Evolutionary conservation across 306 rosid genomes (phyloP).

Genomic region (Castanopsis chinensis): DNA sequence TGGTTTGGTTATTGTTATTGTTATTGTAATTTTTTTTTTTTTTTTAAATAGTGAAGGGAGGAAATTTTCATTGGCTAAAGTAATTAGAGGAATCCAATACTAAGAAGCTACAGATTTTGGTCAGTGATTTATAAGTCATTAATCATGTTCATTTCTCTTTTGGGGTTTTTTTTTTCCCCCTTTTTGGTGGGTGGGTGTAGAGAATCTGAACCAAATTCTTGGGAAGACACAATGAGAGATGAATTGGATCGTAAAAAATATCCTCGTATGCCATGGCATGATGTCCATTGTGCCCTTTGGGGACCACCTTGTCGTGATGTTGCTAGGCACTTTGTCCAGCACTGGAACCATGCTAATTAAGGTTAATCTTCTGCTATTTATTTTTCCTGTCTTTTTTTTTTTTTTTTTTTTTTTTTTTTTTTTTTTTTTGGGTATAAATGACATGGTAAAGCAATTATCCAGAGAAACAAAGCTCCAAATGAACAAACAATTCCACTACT

Average conservation of each 20-base stretch:
- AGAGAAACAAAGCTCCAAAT: conserved; percentile 97
- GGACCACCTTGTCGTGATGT: conserved; percentile 98
- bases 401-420: neutral
- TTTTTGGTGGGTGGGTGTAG: conserved; percentile 28
- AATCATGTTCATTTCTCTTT: neutral
- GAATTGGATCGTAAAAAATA: conserved; percentile 84
- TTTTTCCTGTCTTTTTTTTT: conserved; percentile 1
- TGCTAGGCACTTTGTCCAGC: conserved; percentile 99
- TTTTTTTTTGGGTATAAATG: neutral
- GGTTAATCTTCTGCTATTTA: conserved; percentile 39
- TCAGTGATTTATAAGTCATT: neutral
- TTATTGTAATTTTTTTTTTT: too few species aligned
- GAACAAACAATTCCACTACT: conserved; percentile 92
- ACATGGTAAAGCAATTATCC: conserved; percentile 21
- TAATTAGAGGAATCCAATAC: neutral
- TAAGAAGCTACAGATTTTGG: neutral
- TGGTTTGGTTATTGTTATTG: too few species aligned
- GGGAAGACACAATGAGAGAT: conserved; percentile 98
- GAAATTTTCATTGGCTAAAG: too few species aligned
- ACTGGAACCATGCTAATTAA: conserved; percentile 99
- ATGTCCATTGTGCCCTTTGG: conserved; percentile 96
- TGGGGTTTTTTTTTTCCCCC: conserved; percentile 1
- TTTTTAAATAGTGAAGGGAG: too few species aligned
- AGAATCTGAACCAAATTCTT: conserved; percentile 98
- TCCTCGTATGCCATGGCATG: conserved; percentile 99